phyloP scores from a whole-genome alignment of 2,329 filamentous ascomycete species.

The Cryoendolithus antarcticus region DNA sequence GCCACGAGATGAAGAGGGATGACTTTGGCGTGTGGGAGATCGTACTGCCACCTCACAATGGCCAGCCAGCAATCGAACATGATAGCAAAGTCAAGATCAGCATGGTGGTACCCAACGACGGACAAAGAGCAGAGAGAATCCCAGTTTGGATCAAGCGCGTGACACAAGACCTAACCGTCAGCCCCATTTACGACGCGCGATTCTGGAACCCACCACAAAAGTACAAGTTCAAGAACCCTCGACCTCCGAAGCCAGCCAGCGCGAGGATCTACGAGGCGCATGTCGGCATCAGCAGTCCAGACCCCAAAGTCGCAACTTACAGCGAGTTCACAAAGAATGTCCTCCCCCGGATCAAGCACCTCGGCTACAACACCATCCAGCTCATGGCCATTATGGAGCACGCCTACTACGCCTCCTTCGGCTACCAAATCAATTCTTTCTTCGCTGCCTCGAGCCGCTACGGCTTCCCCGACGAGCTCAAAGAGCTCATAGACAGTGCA shows the following conservation, averaged over 20 bases:
- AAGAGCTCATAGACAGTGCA: constrained; percentile 90
- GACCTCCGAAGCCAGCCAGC: constrained; percentile 72
- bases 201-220: constrained; percentile 94
- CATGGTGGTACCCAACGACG: constrained; percentile 64
- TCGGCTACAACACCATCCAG: constrained; percentile 96
- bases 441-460: constrained; percentile 95
- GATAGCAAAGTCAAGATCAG: constrained; percentile 93
- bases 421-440: constrained; percentile 98
- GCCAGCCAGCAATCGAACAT: constrained; percentile 70
- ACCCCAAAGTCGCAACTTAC: constrained; percentile 80
- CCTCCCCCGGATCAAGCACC: constrained; percentile 74
- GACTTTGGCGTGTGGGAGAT: constrained; percentile 80
- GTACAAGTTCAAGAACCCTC: constrained; percentile 73
- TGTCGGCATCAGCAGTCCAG: constrained; percentile 89
- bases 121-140: constrained; percentile 67
- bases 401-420: constrained; percentile 97
- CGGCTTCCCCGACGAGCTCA: constrained; percentile 84
- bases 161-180: constrained; percentile 81
- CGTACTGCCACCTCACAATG: constrained; percentile 60
- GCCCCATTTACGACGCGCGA: constrained; percentile 82
- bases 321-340: constrained; percentile 93
- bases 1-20: constrained; percentile 80
- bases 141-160: constrained; percentile 97
- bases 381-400: constrained; percentile 99
- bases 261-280: constrained; percentile 97